phyloP scores from a whole-genome alignment of 2,329 filamentous ascomycete genomes.

The Pyrenophora seminiperda region DNA sequence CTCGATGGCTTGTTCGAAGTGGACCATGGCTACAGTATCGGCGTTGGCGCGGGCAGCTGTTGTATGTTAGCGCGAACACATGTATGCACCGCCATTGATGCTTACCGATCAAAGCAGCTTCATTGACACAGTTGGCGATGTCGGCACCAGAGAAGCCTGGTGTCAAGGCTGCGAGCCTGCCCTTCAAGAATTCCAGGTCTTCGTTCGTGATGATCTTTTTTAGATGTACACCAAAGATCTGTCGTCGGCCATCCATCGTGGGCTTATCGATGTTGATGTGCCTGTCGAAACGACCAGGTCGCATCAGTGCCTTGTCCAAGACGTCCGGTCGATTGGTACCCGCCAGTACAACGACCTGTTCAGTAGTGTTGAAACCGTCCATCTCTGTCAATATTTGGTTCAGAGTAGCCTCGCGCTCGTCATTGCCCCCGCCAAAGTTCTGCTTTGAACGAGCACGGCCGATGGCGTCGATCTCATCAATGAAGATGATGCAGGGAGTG shows the following conservation, averaged over 20 bases:
- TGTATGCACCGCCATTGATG: constrained; percentile 12
- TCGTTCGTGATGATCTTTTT: constrained; percentile 93
- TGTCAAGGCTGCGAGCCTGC: constrained; percentile 87
- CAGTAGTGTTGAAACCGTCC: constrained; percentile 97
- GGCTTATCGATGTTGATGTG: constrained; percentile 95
- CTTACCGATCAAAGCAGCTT: constrained; percentile 93
- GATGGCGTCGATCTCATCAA: constrained; percentile 98
- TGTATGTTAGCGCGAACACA: constrained; percentile 48
- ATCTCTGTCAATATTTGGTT: constrained; percentile 99
- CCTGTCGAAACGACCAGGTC: constrained; percentile 93
- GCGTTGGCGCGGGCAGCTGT: constrained; percentile 83
- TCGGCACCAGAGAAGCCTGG: constrained; percentile 97
- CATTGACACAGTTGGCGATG: constrained; percentile 98
- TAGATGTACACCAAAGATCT: constrained; percentile 94
- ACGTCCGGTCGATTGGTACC: constrained; percentile 96
- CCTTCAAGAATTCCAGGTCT: constrained; percentile 84
- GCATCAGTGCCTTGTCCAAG: constrained; percentile 93
- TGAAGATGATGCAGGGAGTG: constrained; percentile 98
- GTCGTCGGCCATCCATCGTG: constrained; percentile 94
- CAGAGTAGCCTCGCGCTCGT: constrained; percentile 93
- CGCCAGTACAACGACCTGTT: constrained; percentile 94
- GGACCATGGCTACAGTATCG: constrained; percentile 78
- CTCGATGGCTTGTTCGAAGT: constrained; percentile 98
- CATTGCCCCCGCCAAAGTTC: constrained; percentile 86
- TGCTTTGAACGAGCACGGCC: constrained; percentile 86